Evolutionary conservation across 2,329 filamentous ascomycete genomes (phyloP).

Genomic region (Pyrenophora teres): DNA sequence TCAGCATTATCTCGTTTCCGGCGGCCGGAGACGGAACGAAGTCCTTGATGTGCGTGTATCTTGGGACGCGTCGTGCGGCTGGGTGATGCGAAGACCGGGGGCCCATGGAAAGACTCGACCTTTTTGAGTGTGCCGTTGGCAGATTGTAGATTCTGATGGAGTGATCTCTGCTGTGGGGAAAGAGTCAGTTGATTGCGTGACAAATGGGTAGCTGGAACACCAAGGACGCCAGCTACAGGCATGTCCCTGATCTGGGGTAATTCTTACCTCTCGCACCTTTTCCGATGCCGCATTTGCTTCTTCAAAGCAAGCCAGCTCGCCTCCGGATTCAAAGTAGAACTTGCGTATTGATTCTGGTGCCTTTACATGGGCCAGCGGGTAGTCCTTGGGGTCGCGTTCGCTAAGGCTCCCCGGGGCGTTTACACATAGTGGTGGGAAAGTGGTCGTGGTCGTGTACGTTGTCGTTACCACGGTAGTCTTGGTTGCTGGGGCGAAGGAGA

Average conservation of each 20-base stretch:
- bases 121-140: conserved; percentile 55
- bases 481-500: conserved; percentile 66
- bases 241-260: conserved; percentile 20
- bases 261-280: conserved; percentile 59
- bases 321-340: conserved; percentile 74
- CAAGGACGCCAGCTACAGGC: conserved; percentile 25
- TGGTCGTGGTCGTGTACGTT: conserved; percentile 83
- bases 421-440: conserved; percentile 82
- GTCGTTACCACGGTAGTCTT: conserved; percentile 78
- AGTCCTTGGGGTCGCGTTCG: conserved; percentile 83
- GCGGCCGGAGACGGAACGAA: conserved; percentile 36
- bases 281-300: conserved; percentile 64
- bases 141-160: conserved; percentile 51
- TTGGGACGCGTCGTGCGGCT: conserved; percentile 44
- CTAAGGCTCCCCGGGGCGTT: conserved; percentile 71
- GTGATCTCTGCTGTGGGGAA: conserved; percentile 49
- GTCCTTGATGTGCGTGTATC: conserved; percentile 25
- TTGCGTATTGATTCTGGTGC: conserved; percentile 79
- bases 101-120: conserved; percentile 47
- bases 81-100: conserved; percentile 49
- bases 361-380: conserved; percentile 81
- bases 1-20: conserved; percentile 50
- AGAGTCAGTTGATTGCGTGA: conserved; percentile 30
- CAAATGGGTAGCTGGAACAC: conserved; percentile 17
- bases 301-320: conserved; percentile 64